Conservation (phyloP, 495 filamentous ascomycete species). For the Penicillium canescens region DNA sequence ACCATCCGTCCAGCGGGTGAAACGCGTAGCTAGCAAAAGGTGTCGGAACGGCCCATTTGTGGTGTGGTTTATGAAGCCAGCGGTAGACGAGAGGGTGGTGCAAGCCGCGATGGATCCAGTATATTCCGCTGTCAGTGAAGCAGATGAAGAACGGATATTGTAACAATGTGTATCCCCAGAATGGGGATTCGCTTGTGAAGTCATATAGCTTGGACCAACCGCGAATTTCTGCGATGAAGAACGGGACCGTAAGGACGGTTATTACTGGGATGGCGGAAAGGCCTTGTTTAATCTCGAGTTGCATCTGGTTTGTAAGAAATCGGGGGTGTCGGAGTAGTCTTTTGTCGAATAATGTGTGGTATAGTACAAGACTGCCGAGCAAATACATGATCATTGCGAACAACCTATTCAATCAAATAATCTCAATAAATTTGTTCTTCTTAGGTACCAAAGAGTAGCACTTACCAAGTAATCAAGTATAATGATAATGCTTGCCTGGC, state of each 20-base stretch:
- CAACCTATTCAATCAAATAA: conserved; percentile 46
- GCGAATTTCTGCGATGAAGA: conserved; percentile 78
- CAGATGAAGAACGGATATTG: conserved; percentile 88
- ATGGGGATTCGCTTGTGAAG: conserved; percentile 63
- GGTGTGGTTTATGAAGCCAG: conserved; percentile 89
- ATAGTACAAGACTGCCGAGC: conserved; percentile 70
- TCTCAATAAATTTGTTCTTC: neutral
- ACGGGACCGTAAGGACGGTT: conserved; percentile 73
- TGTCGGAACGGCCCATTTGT: conserved; percentile 98
- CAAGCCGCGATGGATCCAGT: conserved; percentile 86
- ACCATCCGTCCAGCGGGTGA: conserved; percentile 88
- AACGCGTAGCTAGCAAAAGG: conserved; percentile 91
- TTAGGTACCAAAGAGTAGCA: neutral
- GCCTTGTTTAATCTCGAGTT: conserved; percentile 77
- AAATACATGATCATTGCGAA: conserved; percentile 72
- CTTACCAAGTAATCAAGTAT: conserved; percentile 71
- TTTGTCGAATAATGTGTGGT: conserved; percentile 89
- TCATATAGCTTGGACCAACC: conserved; percentile 89
- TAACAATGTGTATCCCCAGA: conserved; percentile 68
- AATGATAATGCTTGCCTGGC: conserved; percentile 63
- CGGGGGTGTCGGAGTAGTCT: conserved; percentile 80
- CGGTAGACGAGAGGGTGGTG: conserved; percentile 84
- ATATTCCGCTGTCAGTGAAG: conserved; percentile 91
- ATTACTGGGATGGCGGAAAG: conserved; percentile 71
- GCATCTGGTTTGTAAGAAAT: conserved; percentile 87